Evolutionary conservation across 2,329 filamentous ascomycete genomes (phyloP).

Genomic region (Aspergillus versicolor): DNA sequence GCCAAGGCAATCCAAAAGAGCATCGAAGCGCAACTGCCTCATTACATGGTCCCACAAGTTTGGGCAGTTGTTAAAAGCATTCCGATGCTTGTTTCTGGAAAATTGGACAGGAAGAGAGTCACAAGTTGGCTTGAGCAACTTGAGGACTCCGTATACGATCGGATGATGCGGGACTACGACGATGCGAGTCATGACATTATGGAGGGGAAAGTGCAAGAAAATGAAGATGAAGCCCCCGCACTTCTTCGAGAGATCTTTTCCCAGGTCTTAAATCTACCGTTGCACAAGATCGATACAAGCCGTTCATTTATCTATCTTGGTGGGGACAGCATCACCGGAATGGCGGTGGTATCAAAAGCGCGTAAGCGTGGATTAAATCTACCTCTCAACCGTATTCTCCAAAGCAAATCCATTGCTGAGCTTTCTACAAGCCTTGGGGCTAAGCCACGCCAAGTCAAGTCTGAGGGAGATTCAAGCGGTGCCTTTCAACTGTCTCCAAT

Average conservation of each 20-base stretch:
- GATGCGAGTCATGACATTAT: conserved; percentile 25
- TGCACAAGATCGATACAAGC: conserved; percentile 33
- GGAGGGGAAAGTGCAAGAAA: conserved; percentile 17
- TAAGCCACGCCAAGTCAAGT: conserved; percentile 17
- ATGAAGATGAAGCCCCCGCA: conserved; percentile 19
- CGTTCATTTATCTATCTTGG: conserved; percentile 39
- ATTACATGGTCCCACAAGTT: conserved; percentile 46
- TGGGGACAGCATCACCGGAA: conserved; percentile 42
- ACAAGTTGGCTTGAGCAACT: conserved; percentile 46
- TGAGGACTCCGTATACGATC: conserved; percentile 39
- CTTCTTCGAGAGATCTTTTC: conserved; percentile 33
- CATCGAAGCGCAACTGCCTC: conserved; percentile 43
- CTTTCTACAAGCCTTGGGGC: conserved; percentile 26
- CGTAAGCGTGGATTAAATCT: conserved; percentile 35
- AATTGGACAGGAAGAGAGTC: conserved; percentile 41
- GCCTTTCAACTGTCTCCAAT: conserved; percentile 35
- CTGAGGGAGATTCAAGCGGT: conserved; percentile 27
- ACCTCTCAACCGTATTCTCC: conserved; percentile 36
- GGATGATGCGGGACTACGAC: conserved; percentile 39
- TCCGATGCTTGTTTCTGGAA: conserved; percentile 38
- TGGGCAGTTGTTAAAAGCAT: conserved; percentile 42
- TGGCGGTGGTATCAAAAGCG: conserved; percentile 39
- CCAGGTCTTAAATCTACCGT: conserved; percentile 36
- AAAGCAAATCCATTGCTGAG: conserved; percentile 32
- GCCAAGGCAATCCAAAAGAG: conserved; percentile 37